Evolutionary conservation across 2,329 filamentous ascomycete species (phyloP).

Genomic region (Xylaria sp.): DNA sequence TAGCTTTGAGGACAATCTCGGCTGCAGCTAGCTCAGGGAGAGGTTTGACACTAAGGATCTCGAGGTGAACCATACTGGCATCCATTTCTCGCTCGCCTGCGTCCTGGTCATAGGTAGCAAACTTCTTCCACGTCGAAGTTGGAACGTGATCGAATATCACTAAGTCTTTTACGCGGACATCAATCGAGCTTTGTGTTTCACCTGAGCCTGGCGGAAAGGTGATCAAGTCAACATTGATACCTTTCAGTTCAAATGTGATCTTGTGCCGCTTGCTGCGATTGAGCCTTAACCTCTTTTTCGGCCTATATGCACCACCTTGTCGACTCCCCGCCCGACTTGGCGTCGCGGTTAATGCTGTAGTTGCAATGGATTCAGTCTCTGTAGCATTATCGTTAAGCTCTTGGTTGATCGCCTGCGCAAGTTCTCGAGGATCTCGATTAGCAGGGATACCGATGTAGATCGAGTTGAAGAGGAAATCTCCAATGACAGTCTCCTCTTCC

Average conservation of each 20-base stretch:
- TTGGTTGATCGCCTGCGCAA: slow-evolving; percentile 84
- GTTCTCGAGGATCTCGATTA: slow-evolving; percentile 81
- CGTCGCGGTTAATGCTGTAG: slow-evolving; percentile 70
- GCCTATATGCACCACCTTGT: slow-evolving; percentile 49
- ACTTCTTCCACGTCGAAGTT: slow-evolving; percentile 98
- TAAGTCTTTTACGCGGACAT: slow-evolving; percentile 80
- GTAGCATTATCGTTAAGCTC: slow-evolving; percentile 84
- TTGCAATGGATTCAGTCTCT: slow-evolving; percentile 88
- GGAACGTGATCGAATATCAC: slow-evolving; percentile 95
- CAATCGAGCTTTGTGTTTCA: slow-evolving; percentile 86
- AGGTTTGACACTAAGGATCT: slow-evolving; percentile 87
- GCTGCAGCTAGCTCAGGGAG: slow-evolving; percentile 83
- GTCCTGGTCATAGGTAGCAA: slow-evolving; percentile 90
- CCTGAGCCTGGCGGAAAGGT: slow-evolving; percentile 76
- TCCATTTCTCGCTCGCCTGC: slow-evolving; percentile 85
- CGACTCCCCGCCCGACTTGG: slow-evolving; percentile 58
- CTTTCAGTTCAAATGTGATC: slow-evolving; percentile 90
- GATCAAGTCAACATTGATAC: slow-evolving; percentile 81
- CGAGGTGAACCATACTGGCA: slow-evolving; percentile 87
- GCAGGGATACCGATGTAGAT: slow-evolving; percentile 95
- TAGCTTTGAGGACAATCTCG: slow-evolving; percentile 83
- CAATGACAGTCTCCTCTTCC: slow-evolving; percentile 85
- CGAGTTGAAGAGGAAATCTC: slow-evolving; percentile 97
- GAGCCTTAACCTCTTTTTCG: slow-evolving; percentile 71
- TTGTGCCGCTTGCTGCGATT: slow-evolving; percentile 90